phyloP scores from a whole-genome alignment of 129 eudicot species.

The Ambrosia trifida region DNA sequence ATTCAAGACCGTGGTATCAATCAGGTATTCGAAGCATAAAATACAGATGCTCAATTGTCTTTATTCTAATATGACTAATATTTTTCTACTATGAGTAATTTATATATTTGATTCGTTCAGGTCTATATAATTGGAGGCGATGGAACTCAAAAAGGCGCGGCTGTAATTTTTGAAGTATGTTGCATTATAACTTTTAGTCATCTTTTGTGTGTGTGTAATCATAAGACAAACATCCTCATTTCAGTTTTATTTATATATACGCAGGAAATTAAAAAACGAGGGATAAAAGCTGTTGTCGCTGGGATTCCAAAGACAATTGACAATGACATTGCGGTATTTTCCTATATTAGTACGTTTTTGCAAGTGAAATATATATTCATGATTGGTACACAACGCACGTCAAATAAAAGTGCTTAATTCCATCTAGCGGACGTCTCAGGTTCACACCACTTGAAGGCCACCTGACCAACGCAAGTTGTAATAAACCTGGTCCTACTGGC shows the following conservation, averaged over 20 bases:
- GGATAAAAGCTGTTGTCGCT: constrained; percentile 76
- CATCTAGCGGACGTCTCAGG: too few species aligned
- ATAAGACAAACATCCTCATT: constrained; percentile 9
- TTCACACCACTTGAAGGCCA: too few species aligned
- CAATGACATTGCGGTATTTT: constrained; percentile 73
- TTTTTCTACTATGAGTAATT: constrained; percentile 15
- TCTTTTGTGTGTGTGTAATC: background rate
- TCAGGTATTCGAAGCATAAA: constrained; percentile 51
- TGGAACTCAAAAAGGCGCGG: constrained; percentile 83
- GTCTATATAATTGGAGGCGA: constrained; percentile 90
- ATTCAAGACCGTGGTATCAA: constrained; percentile 94
- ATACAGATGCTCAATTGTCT: background rate
- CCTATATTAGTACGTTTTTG: background rate
- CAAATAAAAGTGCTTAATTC: too few species aligned
- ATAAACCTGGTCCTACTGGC: too few species aligned
- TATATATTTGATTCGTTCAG: constrained; percentile 38
- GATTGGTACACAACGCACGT: background rate
- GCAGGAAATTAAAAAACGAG: constrained; percentile 77
- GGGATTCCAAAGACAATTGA: constrained; percentile 91
- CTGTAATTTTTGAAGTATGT: constrained; percentile 70
- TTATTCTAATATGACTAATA: background rate
- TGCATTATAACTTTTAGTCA: constrained; percentile 8
- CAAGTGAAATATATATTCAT: background rate
- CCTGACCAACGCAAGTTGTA: too few species aligned
- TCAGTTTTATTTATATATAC: constrained; percentile 8